Conservation (phyloP, 1,284 basidiomycete species). For the Leccinum pachyderme region DNA sequence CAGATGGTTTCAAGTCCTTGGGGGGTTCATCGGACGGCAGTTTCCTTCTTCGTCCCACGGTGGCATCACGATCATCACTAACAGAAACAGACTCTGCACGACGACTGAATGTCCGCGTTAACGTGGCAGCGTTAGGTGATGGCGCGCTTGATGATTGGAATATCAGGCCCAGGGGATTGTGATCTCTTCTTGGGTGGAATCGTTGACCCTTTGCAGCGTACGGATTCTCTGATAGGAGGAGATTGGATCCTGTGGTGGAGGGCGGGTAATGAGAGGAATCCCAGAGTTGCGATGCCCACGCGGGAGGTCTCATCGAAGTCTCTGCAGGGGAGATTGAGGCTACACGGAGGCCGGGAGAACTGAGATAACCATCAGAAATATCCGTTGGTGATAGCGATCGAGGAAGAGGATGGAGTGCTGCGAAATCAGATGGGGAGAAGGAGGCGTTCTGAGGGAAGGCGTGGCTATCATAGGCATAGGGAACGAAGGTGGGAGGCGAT, state of each 20-base stretch:
- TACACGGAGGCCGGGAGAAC: conserved; percentile 37
- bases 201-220: conserved; percentile 32
- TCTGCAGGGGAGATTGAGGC: conserved; percentile 59
- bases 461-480: conserved; percentile 43
- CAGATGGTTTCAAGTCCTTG: conserved; percentile 32
- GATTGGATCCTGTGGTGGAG: conserved; percentile 39
- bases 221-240: conserved; percentile 43
- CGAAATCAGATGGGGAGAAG: conserved; percentile 59
- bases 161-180: conserved; percentile 55
- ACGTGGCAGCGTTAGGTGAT: conserved; percentile 43
- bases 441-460: conserved; percentile 47
- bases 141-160: conserved; percentile 77
- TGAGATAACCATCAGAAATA: conserved; percentile 43
- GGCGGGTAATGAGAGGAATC: conserved; percentile 38
- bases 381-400: conserved; percentile 55
- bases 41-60: conserved; percentile 64
- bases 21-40: conserved; percentile 44
- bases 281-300: conserved; percentile 66
- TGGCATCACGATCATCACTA: conserved; percentile 66
- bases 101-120: conserved; percentile 57
- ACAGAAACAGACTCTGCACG: conserved; percentile 62
- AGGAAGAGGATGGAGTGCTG: conserved; percentile 57
- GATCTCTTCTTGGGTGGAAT: conserved; percentile 39
- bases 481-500: conserved; percentile 41
- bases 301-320: conserved; percentile 49